Evolutionary conservation across 139 green algal genomes (phyloP), one percentile per base, ranked within the genome.

Genomic region (Micractinium sp.): DNA sequence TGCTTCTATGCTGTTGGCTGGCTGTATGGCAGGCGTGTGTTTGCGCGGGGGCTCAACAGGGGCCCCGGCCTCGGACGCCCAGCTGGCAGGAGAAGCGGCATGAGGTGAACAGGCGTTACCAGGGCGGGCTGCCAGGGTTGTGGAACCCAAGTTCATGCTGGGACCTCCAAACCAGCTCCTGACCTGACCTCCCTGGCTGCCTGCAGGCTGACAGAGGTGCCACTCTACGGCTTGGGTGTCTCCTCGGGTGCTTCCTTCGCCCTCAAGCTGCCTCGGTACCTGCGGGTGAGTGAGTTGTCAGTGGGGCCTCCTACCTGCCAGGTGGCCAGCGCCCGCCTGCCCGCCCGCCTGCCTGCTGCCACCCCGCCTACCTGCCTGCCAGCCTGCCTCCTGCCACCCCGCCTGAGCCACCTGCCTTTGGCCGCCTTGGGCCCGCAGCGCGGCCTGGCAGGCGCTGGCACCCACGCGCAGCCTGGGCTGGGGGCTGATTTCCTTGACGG

Each of bases 211-310:
- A 22, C 23, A 1, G 29, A 25, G 9, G 41, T 84, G 29, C 78
- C 78, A 2, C 41, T 84, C 27, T 84, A 67, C 18, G 31, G 41
- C 27, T 2, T 67, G 41, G 78, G 78, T 15, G 78, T 84, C 41
- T 84, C 78, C 41, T 63, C 78, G 27, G 78, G 78, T 27, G 41
- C 78, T 23, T 63, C 78, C 15, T 84, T 84, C 22, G 15, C 25
- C 3, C 78, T 84, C 41, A 84, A 84, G 78, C 41, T 84, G 78
- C 78, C 78, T 27, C 74, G 74, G 33, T 80, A 47, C 74, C 74
- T 80, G n/a, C 33, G 25, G 74, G 74, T 80, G 74, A 12, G 35
- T 29, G 33, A 29, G 12, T n/a, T n/a, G n/a, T n/a, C n/a, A n/a
- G n/a, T n/a, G n/a, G n/a, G n/a, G n/a, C n/a, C n/a, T n/a, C n/a